Evolutionary conservation across 495 filamentous ascomycete species (phyloP).

Genomic region (Aspergillus diversus): DNA sequence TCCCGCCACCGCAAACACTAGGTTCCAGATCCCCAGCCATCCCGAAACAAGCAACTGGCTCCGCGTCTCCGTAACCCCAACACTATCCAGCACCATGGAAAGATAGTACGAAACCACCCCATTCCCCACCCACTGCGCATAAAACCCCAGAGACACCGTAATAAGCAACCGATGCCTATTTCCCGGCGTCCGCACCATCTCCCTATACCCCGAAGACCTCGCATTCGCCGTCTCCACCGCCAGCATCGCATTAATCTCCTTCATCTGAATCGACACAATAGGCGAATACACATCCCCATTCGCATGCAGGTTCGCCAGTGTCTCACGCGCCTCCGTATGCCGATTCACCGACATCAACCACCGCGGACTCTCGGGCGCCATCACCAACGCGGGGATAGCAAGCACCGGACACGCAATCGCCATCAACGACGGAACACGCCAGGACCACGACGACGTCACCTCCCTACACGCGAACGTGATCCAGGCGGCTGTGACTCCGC

Average conservation of each 20-base stretch:
- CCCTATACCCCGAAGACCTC: conserved; percentile 39
- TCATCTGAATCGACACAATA: conserved; percentile 29
- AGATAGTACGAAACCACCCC: conserved; percentile 68
- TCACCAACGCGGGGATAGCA: conserved; percentile 41
- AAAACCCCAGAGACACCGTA: conserved; percentile 66
- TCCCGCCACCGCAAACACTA: conserved; percentile 56
- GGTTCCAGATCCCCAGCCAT: conserved; percentile 38
- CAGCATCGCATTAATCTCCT: conserved; percentile 31
- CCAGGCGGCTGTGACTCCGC: conserved; percentile 48
- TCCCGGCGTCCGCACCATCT: conserved; percentile 68
- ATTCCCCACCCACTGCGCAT: conserved; percentile 70
- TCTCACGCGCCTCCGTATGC: conserved; percentile 37
- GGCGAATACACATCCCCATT: conserved; percentile 25
- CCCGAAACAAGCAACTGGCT: conserved; percentile 44
- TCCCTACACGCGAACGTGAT: conserved; percentile 32
- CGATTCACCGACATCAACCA: conserved; percentile 45
- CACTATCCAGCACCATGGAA: conserved; percentile 53
- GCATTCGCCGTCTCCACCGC: conserved; percentile 30
- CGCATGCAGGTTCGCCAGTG: conserved; percentile 39
- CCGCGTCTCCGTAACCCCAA: conserved; percentile 53
- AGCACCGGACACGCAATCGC: conserved; percentile 52
- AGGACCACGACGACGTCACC: conserved; percentile 46
- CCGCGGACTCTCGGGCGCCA: conserved; percentile 49
- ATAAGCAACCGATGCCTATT: conserved; percentile 64
- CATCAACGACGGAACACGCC: conserved; percentile 54